Evolutionary conservation across 768 basidiomycete genomes (phyloP).

Genomic region (Russula olivacea): DNA sequence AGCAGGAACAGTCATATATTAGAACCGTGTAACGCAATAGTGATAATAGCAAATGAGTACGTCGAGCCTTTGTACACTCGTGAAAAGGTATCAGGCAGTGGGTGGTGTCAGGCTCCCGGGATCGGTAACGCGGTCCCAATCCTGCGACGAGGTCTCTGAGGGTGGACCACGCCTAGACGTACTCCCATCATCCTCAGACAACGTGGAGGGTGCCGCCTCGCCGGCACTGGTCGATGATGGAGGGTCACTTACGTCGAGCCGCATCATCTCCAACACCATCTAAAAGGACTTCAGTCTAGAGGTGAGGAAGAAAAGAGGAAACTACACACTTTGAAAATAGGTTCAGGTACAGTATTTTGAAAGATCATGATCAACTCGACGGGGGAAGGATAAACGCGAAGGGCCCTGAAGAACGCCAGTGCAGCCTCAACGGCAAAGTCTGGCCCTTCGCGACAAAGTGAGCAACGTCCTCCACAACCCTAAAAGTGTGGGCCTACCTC

Average conservation of each 20-base stretch:
- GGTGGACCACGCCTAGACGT: constrained; percentile 63
- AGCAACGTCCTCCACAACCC: background rate
- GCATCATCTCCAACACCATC: constrained; percentile 79
- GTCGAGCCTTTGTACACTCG: constrained; percentile 18
- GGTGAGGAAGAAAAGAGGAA: background rate
- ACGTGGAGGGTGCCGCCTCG: constrained; percentile 31
- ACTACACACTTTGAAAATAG: constrained; percentile 64
- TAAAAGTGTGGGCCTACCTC: constrained; percentile 47
- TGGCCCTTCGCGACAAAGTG: constrained; percentile 49
- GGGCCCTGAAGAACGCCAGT: constrained; percentile 85
- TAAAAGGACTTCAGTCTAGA: constrained; percentile 27
- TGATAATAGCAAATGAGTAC: constrained; percentile 23
- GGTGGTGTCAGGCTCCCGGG: constrained; percentile 52
- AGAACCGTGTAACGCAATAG: constrained; percentile 39
- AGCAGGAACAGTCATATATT: constrained; percentile 49
- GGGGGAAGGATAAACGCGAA: constrained; percentile 91
- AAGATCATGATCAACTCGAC: constrained; percentile 94
- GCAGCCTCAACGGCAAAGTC: constrained; percentile 74
- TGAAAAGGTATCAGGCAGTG: constrained; percentile 29
- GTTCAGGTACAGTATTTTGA: constrained; percentile 79
- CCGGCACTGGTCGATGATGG: constrained; percentile 36
- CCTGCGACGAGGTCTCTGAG: constrained; percentile 83
- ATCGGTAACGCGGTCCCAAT: constrained; percentile 86
- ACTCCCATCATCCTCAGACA: constrained; percentile 47
- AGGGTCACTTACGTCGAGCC: constrained; percentile 79